Evolutionary conservation across 371 early-diverging fungal genomes (phyloP).

Genomic region (Coemansia sp.): DNA sequence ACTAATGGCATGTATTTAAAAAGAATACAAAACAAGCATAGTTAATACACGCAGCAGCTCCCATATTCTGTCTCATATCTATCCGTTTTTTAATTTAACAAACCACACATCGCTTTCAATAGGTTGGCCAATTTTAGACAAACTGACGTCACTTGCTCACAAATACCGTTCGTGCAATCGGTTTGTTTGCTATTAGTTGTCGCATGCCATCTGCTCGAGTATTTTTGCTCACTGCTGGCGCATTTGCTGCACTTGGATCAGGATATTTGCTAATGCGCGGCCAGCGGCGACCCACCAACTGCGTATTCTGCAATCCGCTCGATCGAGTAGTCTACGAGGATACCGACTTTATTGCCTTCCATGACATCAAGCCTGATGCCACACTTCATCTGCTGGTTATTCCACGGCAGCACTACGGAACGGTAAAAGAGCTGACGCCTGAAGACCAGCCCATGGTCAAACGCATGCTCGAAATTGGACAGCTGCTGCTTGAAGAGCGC

Average conservation of each 20-base stretch:
- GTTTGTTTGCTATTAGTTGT: too few species aligned
- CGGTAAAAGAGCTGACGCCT: slow-evolving; percentile 23
- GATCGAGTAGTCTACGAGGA: slow-evolving; percentile 53
- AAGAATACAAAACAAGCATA: too few species aligned
- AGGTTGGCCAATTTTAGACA: not conserved
- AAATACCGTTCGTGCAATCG: too few species aligned
- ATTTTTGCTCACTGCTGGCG: not conserved
- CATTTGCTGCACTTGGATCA: not conserved
- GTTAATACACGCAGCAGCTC: too few species aligned
- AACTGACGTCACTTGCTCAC: not conserved
- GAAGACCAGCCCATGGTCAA: slow-evolving; percentile 41
- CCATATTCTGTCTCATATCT: too few species aligned
- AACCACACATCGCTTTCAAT: too few species aligned
- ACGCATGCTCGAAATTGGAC: slow-evolving; percentile 52
- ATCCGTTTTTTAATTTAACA: too few species aligned
- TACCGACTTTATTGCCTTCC: slow-evolving; percentile 53
- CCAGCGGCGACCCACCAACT: slow-evolving; percentile 26
- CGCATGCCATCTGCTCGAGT: slow-evolving; percentile 13
- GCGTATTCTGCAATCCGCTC: slow-evolving; percentile 42
- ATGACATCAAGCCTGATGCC: slow-evolving; percentile 57
- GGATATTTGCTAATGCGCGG: slow-evolving; percentile 38
- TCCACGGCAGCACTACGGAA: slow-evolving; percentile 54
- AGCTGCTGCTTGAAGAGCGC: slow-evolving; percentile 30
- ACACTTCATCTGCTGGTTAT: slow-evolving; percentile 54
- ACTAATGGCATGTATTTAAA: too few species aligned